Base-by-base conservation (phyloP, 495 filamentous ascomycete genomes). In the Neurospora sublineolata region DNA sequence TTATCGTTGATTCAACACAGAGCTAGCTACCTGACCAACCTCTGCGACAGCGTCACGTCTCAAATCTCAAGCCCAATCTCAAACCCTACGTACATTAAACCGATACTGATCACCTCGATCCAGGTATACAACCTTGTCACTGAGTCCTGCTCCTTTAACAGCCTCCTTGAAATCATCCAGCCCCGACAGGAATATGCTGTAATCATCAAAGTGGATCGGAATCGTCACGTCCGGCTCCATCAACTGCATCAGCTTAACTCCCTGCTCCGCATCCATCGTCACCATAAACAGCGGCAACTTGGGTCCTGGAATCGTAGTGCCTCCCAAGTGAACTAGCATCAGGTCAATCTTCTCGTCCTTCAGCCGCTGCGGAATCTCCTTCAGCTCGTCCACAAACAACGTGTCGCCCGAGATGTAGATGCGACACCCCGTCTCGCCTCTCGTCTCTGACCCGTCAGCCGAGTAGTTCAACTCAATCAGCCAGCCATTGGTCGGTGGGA, bases 381-480 rank as follows among this genome's bases (percentile, higher is more conserved):
- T 79, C 0, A 92, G 84, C 70, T 91, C 88, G 75, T 89, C 83
- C 42, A 89, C 83, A 68, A 90, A 79, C 8, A 92, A 79, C n/a
- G 89, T 92, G 79, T 93, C 90, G 52, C 89, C 90, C 0, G 89
- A 88, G 68, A 93, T 90, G 80, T 91, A 93, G 73, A 93, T 91
- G 36, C 87, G 78, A 72, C 90, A 90, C 5, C 88, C 87, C 52
- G 77, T 80, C 33, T 85, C 73, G 23, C 68, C 88, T 79, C 5
- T 76, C 73, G 3, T 77, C 72, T 9, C 64, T 73, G 5, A 75
- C 69, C 37, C 67, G 39, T 38, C 46, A 2, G 40, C 7, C 6
- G 37, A 70, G 70, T 85, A 83, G 6, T 89, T 90, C 27, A 92
- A 80, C 74, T 92, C 89, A 6, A 93, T 69, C 77, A 92, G 85